Evolutionary conservation across 2,329 filamentous ascomycete species (phyloP).

Genomic region (Graphiopsis chlorocephala): DNA sequence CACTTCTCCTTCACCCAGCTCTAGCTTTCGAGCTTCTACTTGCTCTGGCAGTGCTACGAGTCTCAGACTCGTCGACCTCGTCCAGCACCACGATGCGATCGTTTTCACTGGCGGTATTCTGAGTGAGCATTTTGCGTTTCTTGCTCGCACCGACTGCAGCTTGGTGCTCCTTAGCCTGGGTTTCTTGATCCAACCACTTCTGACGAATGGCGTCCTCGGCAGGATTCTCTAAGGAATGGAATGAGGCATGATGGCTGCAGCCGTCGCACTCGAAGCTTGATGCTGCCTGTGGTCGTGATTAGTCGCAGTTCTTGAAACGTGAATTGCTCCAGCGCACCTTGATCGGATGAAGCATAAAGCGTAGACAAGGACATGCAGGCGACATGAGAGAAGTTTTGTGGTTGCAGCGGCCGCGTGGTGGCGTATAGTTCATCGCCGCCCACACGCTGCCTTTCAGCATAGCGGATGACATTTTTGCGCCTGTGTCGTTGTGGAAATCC

Average conservation of each 20-base stretch:
- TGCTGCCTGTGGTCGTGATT: conserved; percentile 34
- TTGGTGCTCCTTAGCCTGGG: conserved; percentile 16
- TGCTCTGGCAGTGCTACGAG: conserved; percentile 13
- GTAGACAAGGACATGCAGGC: conserved; percentile 50
- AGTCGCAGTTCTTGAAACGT: not conserved
- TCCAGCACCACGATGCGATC: conserved; percentile 9
- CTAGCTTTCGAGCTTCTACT: conserved; percentile 8
- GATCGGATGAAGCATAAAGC: conserved; percentile 58
- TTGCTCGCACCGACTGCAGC: conserved; percentile 21
- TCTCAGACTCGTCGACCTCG: not conserved
- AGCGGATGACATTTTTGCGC: conserved; percentile 2
- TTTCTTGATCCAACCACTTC: conserved; percentile 45
- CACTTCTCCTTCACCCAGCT: not conserved
- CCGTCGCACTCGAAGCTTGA: conserved; percentile 57
- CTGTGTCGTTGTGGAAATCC: not conserved
- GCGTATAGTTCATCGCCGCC: conserved; percentile 50
- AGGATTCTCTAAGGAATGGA: conserved; percentile 54
- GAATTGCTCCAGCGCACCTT: conserved; percentile 40
- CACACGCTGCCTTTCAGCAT: conserved; percentile 45
- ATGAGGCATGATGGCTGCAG: conserved; percentile 54
- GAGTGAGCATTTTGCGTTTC: conserved; percentile 13
- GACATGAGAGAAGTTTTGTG: conserved; percentile 48
- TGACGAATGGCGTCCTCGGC: conserved; percentile 47
- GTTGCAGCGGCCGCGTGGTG: conserved; percentile 52
- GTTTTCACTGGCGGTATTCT: not conserved